Conservation (phyloP, 2,329 filamentous ascomycete species). For the Domatiomyces globalis region DNA sequence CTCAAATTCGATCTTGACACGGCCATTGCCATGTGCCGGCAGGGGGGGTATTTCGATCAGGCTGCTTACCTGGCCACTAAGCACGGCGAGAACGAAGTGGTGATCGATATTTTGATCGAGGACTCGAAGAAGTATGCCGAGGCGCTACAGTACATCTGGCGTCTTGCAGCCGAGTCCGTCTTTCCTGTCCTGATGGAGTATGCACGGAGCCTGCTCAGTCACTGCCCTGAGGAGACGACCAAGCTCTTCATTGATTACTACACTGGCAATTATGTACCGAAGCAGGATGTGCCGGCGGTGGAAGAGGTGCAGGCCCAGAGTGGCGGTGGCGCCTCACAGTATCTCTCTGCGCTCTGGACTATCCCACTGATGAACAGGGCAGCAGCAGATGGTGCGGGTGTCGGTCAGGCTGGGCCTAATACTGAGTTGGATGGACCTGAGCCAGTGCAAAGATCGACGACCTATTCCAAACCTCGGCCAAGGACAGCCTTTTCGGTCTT, state of each 20-base stretch:
- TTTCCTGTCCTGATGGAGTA: slow-evolving; percentile 92
- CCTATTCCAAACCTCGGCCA: slow-evolving; percentile 69
- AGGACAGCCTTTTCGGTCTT: slow-evolving; percentile 90
- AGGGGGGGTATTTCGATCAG: slow-evolving; percentile 93
- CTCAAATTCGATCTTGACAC: slow-evolving; percentile 95
- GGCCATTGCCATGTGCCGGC: slow-evolving; percentile 91
- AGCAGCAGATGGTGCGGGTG: slow-evolving; percentile 33
- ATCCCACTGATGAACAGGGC: slow-evolving; percentile 69
- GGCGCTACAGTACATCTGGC: slow-evolving; percentile 82
- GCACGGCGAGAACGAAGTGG: slow-evolving; percentile 82
- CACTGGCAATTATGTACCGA: slow-evolving; percentile 66
- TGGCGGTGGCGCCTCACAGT: slow-evolving; percentile 68
- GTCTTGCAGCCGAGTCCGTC: slow-evolving; percentile 64
- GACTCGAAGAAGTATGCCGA: slow-evolving; percentile 83
- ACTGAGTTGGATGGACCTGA: slow-evolving; percentile 24
- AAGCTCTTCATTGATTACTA: slow-evolving; percentile 91
- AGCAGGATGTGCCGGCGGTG: slow-evolving; percentile 45
- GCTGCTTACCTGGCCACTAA: slow-evolving; percentile 90
- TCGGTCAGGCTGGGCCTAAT: slow-evolving; percentile 23
- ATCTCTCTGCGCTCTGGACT: slow-evolving; percentile 68
- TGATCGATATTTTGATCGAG: slow-evolving; percentile 90
- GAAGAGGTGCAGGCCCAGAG: slow-evolving; percentile 33
- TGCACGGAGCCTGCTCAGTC: slow-evolving; percentile 73
- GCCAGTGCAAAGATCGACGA: slow-evolving; percentile 19
- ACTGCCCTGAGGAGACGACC: slow-evolving; percentile 71